Conservation (phyloP, 2,329 filamentous ascomycete genomes). For the Chaetothyriales sp. region DNA sequence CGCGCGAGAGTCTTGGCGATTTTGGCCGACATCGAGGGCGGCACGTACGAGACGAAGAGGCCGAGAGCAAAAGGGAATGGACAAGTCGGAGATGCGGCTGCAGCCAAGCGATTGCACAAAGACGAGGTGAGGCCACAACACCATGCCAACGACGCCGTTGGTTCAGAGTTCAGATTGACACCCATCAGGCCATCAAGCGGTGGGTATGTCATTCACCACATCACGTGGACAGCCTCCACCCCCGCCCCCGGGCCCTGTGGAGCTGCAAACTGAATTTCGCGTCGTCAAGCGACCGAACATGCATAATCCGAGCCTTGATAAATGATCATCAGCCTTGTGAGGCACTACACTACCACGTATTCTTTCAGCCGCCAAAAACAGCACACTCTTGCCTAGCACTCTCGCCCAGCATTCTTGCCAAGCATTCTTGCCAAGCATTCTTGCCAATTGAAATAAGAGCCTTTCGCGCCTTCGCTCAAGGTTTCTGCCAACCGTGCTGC, state of each 20-base stretch:
- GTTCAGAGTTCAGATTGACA: background rate
- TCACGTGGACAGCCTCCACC: background rate
- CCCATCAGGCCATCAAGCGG: background rate
- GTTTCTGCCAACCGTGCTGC: background rate
- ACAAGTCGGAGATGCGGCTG: background rate
- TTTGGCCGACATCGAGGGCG: constrained; percentile 32
- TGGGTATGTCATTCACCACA: background rate
- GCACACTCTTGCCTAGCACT: background rate
- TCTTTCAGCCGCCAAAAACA: background rate
- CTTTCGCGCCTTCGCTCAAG: background rate
- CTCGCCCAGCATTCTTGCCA: too few species aligned
- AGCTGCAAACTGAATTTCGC: too few species aligned
- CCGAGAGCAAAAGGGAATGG: background rate
- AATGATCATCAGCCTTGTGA: too few species aligned
- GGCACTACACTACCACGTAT: too few species aligned
- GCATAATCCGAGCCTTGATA: too few species aligned
- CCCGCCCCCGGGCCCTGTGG: too few species aligned
- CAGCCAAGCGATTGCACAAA: background rate
- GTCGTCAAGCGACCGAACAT: too few species aligned
- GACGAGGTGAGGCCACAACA: background rate
- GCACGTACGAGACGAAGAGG: background rate
- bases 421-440: background rate
- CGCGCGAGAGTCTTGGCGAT: constrained; percentile 60
- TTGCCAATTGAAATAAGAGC: background rate
- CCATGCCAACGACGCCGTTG: background rate